These are phyloP conservation scores for Leishmania gerbilli DNA, from an alignment of 208 protist genomes.

Conservation along the genomic window DNA sequence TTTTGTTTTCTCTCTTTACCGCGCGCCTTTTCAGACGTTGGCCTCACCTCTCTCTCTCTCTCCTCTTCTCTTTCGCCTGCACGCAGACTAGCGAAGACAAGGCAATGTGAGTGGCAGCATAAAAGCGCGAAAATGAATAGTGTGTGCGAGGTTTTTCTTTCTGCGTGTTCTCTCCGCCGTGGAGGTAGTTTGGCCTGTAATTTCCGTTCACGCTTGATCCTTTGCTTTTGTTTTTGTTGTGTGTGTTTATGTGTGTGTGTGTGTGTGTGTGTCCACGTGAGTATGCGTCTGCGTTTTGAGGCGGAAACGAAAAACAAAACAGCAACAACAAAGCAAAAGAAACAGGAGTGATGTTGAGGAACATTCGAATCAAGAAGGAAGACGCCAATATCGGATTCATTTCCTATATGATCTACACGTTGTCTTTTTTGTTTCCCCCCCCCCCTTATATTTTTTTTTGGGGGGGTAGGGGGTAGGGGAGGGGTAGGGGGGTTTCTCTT, in stretches of 20 bases:
- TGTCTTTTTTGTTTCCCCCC: background rate
- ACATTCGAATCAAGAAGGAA: background rate
- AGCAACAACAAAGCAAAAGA: background rate
- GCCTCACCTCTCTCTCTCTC: too few relatives aligned
- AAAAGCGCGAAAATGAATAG: background rate
- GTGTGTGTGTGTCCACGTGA: background rate
- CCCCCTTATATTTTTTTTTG: background rate
- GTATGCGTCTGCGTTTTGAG: background rate
- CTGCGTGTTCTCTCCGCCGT: background rate
- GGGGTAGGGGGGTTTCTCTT: too few relatives aligned
- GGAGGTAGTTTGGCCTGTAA: background rate
- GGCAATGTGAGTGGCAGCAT: background rate
- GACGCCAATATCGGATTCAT: background rate
- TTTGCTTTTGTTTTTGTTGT: background rate
- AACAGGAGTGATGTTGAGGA: background rate
- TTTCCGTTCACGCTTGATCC: background rate
- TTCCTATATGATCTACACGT: background rate
- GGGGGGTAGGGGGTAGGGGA: too few relatives aligned
- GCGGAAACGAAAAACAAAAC: background rate
- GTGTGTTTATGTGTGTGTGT: background rate
- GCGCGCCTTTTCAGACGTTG: background rate
- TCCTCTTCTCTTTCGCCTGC: background rate
- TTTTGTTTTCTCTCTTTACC: background rate
- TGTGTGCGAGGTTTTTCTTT: background rate
- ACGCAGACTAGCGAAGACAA: background rate